Evolutionary conservation across 1,284 basidiomycete species (phyloP).

Genomic region (Papiliotrema fonsecae): DNA sequence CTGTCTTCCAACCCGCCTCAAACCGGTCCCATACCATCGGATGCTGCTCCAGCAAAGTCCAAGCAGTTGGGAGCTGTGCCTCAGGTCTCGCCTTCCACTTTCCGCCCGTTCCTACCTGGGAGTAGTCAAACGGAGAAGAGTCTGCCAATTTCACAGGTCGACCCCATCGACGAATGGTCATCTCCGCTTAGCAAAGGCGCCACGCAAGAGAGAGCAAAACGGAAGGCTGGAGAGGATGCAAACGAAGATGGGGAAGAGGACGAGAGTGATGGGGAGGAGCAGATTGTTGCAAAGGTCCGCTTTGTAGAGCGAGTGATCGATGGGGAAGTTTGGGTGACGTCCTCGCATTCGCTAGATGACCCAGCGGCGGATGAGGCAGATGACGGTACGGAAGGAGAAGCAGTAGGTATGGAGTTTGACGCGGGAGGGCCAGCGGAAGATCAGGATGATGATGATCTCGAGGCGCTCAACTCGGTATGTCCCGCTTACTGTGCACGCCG

Average conservation of each 20-base stretch:
- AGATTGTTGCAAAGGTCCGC: constrained; percentile 1
- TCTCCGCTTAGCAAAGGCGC: constrained; percentile 7
- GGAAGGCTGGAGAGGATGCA: no score
- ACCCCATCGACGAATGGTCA: constrained; percentile 16
- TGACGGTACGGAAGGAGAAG: no score
- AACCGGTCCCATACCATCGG: no score
- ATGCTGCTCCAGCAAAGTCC: no score
- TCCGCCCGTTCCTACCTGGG: no score
- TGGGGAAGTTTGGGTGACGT: constrained; percentile 2
- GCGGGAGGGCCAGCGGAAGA: neutral
- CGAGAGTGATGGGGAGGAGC: no score
- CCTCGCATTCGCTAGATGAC: neutral
- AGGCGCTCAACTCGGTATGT: neutral
- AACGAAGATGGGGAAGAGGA: no score
- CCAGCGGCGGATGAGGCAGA: neutral
- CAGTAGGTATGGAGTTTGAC: neutral
- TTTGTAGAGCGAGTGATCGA: no score
- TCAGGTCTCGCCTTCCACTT: no score
- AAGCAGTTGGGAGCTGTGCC: no score
- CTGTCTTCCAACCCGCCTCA: no score
- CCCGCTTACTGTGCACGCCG: neutral
- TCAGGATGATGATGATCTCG: constrained; percentile 1
- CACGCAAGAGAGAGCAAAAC: no score
- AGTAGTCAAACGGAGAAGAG: neutral
- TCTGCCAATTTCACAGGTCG: constrained; percentile 10